Base-by-base conservation (phyloP, 2,329 filamentous ascomycete species). In the Pseudogymnoascus sp. region DNA sequence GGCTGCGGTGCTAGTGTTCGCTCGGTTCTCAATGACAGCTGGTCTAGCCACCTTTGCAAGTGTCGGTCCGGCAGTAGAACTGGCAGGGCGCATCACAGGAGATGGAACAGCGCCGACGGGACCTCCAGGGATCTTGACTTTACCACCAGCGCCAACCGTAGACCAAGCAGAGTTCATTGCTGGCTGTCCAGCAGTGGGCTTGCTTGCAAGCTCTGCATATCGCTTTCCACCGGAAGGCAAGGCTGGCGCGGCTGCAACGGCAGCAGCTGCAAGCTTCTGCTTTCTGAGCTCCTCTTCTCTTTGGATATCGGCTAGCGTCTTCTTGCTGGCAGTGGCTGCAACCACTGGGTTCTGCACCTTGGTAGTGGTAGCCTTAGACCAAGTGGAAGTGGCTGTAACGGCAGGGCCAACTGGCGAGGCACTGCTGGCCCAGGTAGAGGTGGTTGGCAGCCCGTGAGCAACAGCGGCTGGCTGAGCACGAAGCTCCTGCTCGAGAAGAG, bases 251-350 rank as follows among this genome's bases (percentile, higher is more conserved):
- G 78, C 76, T 16, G 79, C 74, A 22, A 81, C 77, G 10, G 80
- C 74, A 24, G 75, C 72, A 26, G 75, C 78, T 24, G 79, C 75
- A 69, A 85, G 84, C 74, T 89, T 91, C 70, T 89, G 87, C 82
- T 99, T 99, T 67, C 90, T 88, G 16, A 84, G 83, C 73, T 98
- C 95, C 72, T 99, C 95, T 77, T 99, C 95, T 66, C 93, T 93
- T 75, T 98, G 95, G 64, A 99, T 98, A 69, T 98, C 93, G 24
- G 92, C 91, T 50, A 98, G 81, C 0, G 92, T 96, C 83, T 97
- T 97, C 81, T 96, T 95, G 77, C 72, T 74, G 31, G 76, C 74
- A 40, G 75, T 73, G 43, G 68, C 61, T n/a, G 64, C 69, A 56
- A 65, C 67, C 10, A 75, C 68, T 28, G 72, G 68, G 12, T 74